Evolutionary conservation across 1,139 yeast genomes (phyloP).

Genomic region (Candida pseudocylindracea): DNA sequence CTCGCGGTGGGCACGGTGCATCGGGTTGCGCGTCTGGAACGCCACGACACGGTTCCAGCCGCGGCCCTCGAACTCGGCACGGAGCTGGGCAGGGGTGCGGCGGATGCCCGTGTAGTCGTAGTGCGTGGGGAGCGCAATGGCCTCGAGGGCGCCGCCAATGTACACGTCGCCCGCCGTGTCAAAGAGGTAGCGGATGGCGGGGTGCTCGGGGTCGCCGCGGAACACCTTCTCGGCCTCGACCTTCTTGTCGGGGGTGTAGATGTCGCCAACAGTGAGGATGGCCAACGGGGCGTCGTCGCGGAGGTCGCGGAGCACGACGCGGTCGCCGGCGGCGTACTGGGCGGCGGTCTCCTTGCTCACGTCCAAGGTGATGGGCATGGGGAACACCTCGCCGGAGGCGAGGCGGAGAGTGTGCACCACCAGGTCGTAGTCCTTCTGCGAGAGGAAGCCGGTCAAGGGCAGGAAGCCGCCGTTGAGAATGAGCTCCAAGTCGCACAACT

Average conservation of each 20-base stretch:
- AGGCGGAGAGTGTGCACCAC: slow-evolving; percentile 67
- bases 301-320: slow-evolving; percentile 57
- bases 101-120: slow-evolving; percentile 78
- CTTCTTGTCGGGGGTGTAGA: slow-evolving; percentile 62
- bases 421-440: slow-evolving; percentile 54
- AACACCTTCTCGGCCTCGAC: slow-evolving; percentile 70
- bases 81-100: slow-evolving; percentile 77
- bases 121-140: slow-evolving; percentile 67
- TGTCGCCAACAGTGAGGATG: slow-evolving; percentile 54
- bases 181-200: slow-evolving; percentile 58
- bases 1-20: slow-evolving; percentile 97
- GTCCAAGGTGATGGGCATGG: slow-evolving; percentile 85
- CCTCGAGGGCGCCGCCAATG: slow-evolving; percentile 75
- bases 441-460: slow-evolving; percentile 73
- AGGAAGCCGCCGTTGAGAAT: slow-evolving; percentile 89
- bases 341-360: slow-evolving; percentile 33
- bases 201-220: slow-evolving; percentile 96
- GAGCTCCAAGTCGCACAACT: slow-evolving; percentile 80
- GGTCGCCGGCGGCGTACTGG: slow-evolving; percentile 27
- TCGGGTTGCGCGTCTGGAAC: slow-evolving; percentile 94
- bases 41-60: slow-evolving; percentile 85
- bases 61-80: slow-evolving; percentile 58
- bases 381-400: slow-evolving; percentile 63
- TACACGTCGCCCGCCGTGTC: slow-evolving; percentile 66
- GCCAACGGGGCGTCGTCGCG: slow-evolving; percentile 73